Evolutionary conservation across 345 rosid species (phyloP).

Genomic region (Kandelia obovata): DNA sequence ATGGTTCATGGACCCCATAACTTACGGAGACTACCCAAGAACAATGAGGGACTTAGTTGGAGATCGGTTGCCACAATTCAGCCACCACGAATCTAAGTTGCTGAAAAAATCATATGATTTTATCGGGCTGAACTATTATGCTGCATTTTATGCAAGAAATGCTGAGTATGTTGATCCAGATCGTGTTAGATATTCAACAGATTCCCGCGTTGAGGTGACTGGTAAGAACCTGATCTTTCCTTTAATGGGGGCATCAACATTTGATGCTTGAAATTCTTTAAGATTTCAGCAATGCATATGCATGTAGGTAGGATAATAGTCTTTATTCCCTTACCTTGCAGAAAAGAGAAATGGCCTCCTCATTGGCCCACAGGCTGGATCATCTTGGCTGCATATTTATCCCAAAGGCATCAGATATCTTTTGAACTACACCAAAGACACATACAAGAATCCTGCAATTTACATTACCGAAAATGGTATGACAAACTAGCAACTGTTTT

Average conservation of each 20-base stretch:
- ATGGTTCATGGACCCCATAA: slow-evolving; percentile 12
- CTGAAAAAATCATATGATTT: slow-evolving; percentile 14
- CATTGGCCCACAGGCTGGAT: neutral
- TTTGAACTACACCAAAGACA: slow-evolving; percentile 17
- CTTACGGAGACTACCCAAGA: slow-evolving; percentile 16
- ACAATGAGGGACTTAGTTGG: slow-evolving; percentile 10
- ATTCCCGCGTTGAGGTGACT: neutral
- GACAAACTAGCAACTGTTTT: neutral
- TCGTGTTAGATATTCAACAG: neutral
- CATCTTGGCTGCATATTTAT: slow-evolving; percentile 2
- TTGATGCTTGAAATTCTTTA: neutral
- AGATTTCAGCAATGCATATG: neutral
- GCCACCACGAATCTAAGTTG: neutral
- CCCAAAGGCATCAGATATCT: slow-evolving; percentile 14
- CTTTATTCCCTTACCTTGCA: neutral
- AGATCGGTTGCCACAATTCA: slow-evolving; percentile 8
- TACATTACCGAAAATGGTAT: slow-evolving; percentile 12
- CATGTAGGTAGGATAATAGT: neutral
- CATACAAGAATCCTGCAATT: slow-evolving; percentile 4
- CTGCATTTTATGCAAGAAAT: slow-evolving; percentile 10
- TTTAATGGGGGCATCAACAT: neutral
- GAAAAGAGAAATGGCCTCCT: neutral
- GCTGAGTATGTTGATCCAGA: neutral
- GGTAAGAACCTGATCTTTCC: neutral
- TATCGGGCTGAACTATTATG: slow-evolving; percentile 16